Conservation (phyloP, 208 protist genomes). For the Balamuthia mandrillaris region DNA sequence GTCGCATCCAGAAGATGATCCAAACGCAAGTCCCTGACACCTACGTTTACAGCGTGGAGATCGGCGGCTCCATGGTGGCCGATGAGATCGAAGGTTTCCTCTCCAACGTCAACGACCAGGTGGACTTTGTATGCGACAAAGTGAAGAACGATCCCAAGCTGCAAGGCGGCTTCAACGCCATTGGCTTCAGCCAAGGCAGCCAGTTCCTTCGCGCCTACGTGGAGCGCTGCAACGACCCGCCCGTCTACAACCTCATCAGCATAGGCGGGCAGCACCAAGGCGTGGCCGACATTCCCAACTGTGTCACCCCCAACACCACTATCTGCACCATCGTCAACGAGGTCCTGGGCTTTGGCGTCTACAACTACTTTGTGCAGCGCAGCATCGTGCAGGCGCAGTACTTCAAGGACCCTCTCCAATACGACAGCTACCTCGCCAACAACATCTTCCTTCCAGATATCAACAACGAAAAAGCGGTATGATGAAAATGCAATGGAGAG, state of each 20-base stretch:
- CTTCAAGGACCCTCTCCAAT: constrained; percentile 52
- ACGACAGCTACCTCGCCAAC: constrained; percentile 38
- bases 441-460: constrained; percentile 62
- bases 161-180: constrained; percentile 57
- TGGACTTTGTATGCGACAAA: constrained; percentile 13
- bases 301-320: not conserved
- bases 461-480: too few relatives aligned
- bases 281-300: constrained; percentile 46
- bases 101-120: constrained; percentile 19
- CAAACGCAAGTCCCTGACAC: not conserved
- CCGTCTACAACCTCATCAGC: constrained; percentile 50
- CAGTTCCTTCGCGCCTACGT: constrained; percentile 50
- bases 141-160: constrained; percentile 51
- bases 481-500: too few relatives aligned
- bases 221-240: constrained; percentile 49
- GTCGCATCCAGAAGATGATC: constrained; percentile 17
- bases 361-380: not conserved
- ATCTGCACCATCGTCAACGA: constrained; percentile 40
- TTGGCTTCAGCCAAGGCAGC: constrained; percentile 51
- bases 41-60: constrained; percentile 4
- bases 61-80: not conserved
- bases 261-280: constrained; percentile 65
- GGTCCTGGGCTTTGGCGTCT: constrained; percentile 35
- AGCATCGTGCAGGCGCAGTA: constrained; percentile 49
- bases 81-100: not conserved